Percentiles rank a stretch among this genome's conserved stretches.
Conservation (phyloP, 768 basidiomycete species). For the Russula lepida region DNA sequence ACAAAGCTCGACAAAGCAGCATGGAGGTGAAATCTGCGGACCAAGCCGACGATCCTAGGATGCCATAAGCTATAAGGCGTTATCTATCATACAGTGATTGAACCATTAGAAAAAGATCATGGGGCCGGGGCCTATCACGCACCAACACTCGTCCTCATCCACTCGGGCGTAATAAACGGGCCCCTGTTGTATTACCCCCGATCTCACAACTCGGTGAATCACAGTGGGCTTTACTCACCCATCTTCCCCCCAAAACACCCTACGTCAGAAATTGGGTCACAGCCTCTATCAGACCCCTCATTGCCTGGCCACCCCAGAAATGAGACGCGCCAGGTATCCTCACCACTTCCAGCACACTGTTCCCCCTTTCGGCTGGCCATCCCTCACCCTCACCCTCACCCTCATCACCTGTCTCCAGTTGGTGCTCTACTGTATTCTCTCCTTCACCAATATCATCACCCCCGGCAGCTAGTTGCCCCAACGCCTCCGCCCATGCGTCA, state of each 20-base stretch:
- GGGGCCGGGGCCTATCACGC: neutral
- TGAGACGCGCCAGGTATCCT: slow-evolving; percentile 17
- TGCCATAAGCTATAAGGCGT: neutral
- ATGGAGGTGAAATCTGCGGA: neutral
- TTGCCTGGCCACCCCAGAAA: slow-evolving; percentile 20
- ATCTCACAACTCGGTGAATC: neutral
- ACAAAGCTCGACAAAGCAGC: neutral
- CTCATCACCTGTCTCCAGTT: neutral
- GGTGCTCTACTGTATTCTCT: neutral
- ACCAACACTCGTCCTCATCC: neutral
- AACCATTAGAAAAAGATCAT: neutral
- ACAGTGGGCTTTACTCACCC: neutral
- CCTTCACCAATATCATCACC: neutral
- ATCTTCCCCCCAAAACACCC: neutral
- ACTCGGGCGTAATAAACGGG: neutral
- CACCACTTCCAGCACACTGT: slow-evolving; percentile 14
- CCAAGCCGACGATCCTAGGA: neutral
- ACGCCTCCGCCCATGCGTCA: slow-evolving; percentile 41
- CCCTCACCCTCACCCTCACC: neutral
- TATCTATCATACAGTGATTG: neutral
- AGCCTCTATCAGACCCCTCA: slow-evolving; percentile 13
- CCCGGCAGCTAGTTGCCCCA: slow-evolving; percentile 23
- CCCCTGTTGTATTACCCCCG: neutral
- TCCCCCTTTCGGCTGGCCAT: neutral
- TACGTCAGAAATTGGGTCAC: slow-evolving; percentile 11